Conservation (phyloP, 495 filamentous ascomycete genomes). For the Penicillium egyptiacum region DNA sequence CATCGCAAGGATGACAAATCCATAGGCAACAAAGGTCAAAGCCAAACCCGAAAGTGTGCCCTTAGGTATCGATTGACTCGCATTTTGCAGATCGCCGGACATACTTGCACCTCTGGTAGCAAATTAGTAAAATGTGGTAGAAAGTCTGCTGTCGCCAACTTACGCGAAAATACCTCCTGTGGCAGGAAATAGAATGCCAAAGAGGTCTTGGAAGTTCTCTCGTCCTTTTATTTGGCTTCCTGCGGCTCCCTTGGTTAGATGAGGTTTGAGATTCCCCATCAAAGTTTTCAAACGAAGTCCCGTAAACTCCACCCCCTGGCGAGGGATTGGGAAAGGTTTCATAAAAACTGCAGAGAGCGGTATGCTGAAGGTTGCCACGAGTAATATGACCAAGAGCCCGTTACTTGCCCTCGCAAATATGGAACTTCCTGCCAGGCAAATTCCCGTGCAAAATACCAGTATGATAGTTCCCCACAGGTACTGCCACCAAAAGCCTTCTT, state of each 20-base stretch:
- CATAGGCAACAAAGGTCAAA: conserved; percentile 73
- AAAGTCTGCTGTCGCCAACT: conserved; percentile 22
- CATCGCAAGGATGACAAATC: conserved; percentile 76
- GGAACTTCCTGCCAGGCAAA: conserved; percentile 78
- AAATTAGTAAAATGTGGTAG: conserved; percentile 22
- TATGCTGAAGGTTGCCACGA: conserved; percentile 77
- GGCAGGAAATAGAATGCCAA: conserved; percentile 84
- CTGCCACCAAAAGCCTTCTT: conserved; percentile 73
- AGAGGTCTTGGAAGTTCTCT: conserved; percentile 79
- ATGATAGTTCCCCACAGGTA: conserved; percentile 78
- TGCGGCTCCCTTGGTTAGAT: conserved; percentile 63
- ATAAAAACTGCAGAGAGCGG: conserved; percentile 70
- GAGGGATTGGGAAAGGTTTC: conserved; percentile 62
- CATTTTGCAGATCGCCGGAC: conserved; percentile 82
- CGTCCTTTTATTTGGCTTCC: conserved; percentile 64
- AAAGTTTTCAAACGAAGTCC: conserved; percentile 70
- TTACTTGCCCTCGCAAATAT: conserved; percentile 81
- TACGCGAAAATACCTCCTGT: conserved; percentile 72
- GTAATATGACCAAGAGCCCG: conserved; percentile 69
- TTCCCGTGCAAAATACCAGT: conserved; percentile 68
- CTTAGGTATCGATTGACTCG: conserved; percentile 79
- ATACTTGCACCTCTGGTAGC: conserved; percentile 71
- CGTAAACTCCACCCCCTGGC: conserved; percentile 69
- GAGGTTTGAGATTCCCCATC: conserved; percentile 67
- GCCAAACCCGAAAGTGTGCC: conserved; percentile 76